These are phyloP conservation scores for Mychonastes homosphaera DNA, from an alignment of 139 green algal genomes.

Conservation along the genomic window DNA sequence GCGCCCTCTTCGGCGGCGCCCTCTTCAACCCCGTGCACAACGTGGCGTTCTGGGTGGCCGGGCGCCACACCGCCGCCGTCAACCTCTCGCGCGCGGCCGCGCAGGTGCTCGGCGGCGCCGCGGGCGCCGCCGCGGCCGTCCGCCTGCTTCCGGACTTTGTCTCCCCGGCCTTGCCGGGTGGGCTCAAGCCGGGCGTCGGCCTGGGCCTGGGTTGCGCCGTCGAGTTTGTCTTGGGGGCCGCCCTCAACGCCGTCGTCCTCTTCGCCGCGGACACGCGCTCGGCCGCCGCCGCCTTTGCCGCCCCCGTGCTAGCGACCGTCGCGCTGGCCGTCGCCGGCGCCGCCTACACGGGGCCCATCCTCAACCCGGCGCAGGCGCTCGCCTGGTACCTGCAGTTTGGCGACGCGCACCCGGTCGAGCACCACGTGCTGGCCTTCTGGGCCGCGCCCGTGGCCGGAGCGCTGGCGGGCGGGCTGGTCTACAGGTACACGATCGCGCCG, in stretches of 20 bases:
- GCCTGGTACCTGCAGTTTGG: slow-evolving; percentile 32
- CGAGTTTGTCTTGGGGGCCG: neutral
- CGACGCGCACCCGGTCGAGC: slow-evolving; percentile 12
- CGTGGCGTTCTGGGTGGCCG: slow-evolving; percentile 18
- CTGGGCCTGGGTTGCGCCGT: neutral
- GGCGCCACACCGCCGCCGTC: slow-evolving; percentile 3
- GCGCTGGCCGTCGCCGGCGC: slow-evolving; percentile 23
- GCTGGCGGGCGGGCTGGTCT: slow-evolving; percentile 16
- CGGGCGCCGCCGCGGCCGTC: neutral
- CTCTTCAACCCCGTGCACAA: slow-evolving; percentile 34
- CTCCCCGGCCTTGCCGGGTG: neutral
- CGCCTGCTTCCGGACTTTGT: neutral
- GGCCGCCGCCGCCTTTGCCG: slow-evolving; percentile 11
- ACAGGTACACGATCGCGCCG: too few species aligned
- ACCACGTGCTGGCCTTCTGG: slow-evolving; percentile 37
- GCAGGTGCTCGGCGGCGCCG: neutral
- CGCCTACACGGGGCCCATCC: slow-evolving; percentile 28
- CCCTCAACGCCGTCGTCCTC: neutral
- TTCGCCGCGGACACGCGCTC: slow-evolving; percentile 19
- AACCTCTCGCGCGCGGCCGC: slow-evolving; percentile 24
- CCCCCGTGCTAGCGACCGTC: slow-evolving; percentile 23
- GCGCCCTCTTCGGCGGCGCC: slow-evolving; percentile 20
- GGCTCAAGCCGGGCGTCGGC: neutral
- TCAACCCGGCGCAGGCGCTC: slow-evolving; percentile 34
- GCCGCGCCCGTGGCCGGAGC: slow-evolving; percentile 27